Percentiles rank a stretch among this genome's conserved stretches.
Evolutionary conservation across 495 filamentous ascomycete genomes (phyloP).

Genomic region (Xylaria bambusicola): DNA sequence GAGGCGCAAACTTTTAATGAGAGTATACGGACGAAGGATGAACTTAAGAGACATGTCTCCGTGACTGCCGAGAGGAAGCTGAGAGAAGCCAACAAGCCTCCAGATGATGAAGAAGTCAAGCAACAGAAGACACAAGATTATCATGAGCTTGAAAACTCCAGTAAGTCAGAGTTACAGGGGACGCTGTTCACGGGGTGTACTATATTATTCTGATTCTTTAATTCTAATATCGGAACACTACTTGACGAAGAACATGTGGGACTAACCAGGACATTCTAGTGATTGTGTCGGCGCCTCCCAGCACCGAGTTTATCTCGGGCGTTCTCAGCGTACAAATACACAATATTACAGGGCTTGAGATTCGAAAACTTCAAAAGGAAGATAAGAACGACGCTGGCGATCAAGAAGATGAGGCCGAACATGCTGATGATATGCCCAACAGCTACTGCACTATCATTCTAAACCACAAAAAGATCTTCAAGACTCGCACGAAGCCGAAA

Average conservation of each 20-base stretch:
- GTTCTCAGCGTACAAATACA: slow-evolving; percentile 71
- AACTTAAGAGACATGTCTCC: slow-evolving; percentile 56
- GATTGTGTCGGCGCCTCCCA: slow-evolving; percentile 61
- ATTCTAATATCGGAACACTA: too few relatives aligned
- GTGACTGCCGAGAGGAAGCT: slow-evolving; percentile 57
- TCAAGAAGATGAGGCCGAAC: slow-evolving; percentile 59
- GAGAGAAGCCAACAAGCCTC: slow-evolving; percentile 57
- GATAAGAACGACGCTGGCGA: slow-evolving; percentile 40
- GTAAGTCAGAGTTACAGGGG: slow-evolving; percentile 6
- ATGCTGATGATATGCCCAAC: slow-evolving; percentile 61
- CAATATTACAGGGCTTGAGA: slow-evolving; percentile 68
- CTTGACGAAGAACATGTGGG: too few relatives aligned
- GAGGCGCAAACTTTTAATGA: slow-evolving; percentile 54
- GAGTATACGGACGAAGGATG: slow-evolving; percentile 51
- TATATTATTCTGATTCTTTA: too few relatives aligned
- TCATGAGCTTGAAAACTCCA: slow-evolving; percentile 49
- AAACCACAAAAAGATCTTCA: slow-evolving; percentile 70
- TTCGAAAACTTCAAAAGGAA: slow-evolving; percentile 53
- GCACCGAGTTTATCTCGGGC: slow-evolving; percentile 57
- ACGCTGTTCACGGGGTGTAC: too few relatives aligned
- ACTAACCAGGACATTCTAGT: slow-evolving; percentile 35
- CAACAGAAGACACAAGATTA: slow-evolving; percentile 66
- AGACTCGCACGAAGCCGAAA: slow-evolving; percentile 73
- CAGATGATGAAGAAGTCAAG: slow-evolving; percentile 56
- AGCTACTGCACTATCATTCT: slow-evolving; percentile 71